Conservation (phyloP, 2,329 filamentous ascomycete genomes). For the Coniella lustricola region DNA sequence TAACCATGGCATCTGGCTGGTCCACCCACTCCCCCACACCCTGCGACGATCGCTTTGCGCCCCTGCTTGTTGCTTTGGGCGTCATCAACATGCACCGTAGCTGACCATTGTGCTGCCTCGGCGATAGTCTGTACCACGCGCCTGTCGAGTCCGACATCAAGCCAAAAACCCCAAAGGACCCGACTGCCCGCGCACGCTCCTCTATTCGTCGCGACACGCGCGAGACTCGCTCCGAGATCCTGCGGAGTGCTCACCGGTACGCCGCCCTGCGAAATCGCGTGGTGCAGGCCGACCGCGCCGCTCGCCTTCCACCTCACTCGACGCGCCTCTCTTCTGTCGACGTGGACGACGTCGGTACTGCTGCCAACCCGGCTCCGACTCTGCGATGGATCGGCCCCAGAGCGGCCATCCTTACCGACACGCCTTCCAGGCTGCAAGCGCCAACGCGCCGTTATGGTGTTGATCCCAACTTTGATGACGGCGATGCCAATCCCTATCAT, state of each 20-base stretch:
- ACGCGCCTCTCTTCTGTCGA: slow-evolving; percentile 2
- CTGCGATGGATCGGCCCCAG: slow-evolving; percentile 6
- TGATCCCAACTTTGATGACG: no score
- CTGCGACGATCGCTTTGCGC: background rate
- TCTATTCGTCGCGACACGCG: slow-evolving; percentile 20
- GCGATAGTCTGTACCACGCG: slow-evolving; percentile 26
- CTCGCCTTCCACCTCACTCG: background rate
- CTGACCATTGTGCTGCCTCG: slow-evolving; percentile 5
- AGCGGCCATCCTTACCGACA: slow-evolving; percentile 3
- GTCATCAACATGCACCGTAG: background rate
- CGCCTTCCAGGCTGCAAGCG: background rate
- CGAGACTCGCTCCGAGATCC: background rate
- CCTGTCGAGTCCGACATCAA: slow-evolving; percentile 26
- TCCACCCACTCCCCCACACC: background rate
- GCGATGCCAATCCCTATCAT: background rate
- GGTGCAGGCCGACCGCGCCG: slow-evolving; percentile 4
- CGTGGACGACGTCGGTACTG: slow-evolving; percentile 7
- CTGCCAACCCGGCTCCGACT: background rate
- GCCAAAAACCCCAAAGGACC: slow-evolving; percentile 22
- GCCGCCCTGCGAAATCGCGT: slow-evolving; percentile 3
- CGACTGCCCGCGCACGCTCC: slow-evolving; percentile 21
- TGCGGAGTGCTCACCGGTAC: background rate
- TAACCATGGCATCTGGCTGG: background rate
- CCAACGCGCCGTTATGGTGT: background rate
- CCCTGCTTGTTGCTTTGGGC: background rate